Evolutionary conservation across 2,329 filamentous ascomycete genomes (phyloP).

Genomic region (Sphaerulina vaccinii): DNA sequence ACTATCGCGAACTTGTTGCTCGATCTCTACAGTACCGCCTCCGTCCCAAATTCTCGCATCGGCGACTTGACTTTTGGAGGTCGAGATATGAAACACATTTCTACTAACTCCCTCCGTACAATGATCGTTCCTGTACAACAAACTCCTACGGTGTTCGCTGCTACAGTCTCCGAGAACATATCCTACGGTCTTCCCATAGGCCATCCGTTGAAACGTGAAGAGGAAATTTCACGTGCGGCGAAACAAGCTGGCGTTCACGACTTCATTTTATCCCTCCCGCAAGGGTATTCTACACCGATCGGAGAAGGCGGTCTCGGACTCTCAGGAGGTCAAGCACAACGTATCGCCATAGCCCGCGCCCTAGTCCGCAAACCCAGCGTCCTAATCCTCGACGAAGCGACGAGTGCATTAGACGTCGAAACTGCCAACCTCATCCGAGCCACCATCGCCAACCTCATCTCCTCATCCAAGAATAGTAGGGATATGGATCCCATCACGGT

Average conservation of each 20-base stretch:
- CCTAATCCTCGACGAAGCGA: constrained; percentile 83
- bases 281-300: constrained; percentile 69
- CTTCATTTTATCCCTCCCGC: constrained; percentile 70
- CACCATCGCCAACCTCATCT: constrained; percentile 59
- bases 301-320: constrained; percentile 74
- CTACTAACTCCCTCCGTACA: constrained; percentile 60
- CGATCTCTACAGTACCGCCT: constrained; percentile 69
- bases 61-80: constrained; percentile 59
- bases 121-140: constrained; percentile 69
- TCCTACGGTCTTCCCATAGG: constrained; percentile 66
- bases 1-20: constrained; percentile 75
- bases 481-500: constrained; percentile 58
- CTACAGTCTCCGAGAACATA: constrained; percentile 77
- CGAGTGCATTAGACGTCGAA: constrained; percentile 72
- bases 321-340: constrained; percentile 79
- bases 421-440: constrained; percentile 63
- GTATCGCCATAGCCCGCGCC: constrained; percentile 77
- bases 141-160: constrained; percentile 72
- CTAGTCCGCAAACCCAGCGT: constrained; percentile 69
- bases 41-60: constrained; percentile 20
- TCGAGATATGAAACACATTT: constrained; percentile 57
- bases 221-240: constrained; percentile 51
- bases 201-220: constrained; percentile 50
- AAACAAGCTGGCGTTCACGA: constrained; percentile 67
- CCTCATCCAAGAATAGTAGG: constrained; percentile 17